These are phyloP conservation scores for Globisporangium ultimum DNA, from an alignment of 352 stramenopile genomes.

Conservation along the genomic window DNA sequence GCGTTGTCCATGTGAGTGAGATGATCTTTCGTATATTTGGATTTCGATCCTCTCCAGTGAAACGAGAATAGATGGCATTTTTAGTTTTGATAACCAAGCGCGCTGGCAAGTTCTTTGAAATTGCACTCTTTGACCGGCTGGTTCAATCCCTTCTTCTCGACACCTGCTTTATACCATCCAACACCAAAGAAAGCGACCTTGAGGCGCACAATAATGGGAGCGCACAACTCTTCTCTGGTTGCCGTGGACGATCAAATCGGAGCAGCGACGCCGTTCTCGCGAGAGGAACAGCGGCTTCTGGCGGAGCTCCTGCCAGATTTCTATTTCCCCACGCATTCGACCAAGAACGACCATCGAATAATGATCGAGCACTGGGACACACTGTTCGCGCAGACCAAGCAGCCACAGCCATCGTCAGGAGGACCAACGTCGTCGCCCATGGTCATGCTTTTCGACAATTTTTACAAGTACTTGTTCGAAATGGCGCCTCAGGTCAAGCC, in stretches of 20 bases:
- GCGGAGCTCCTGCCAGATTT: conserved; percentile 28
- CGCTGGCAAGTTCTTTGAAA: no score
- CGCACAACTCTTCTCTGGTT: conserved; percentile 14
- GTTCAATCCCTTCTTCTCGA: no score
- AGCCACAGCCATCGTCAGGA: neutral
- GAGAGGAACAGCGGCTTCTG: conserved; percentile 17
- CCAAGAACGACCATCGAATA: conserved; percentile 15
- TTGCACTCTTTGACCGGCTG: no score
- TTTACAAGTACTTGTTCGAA: conserved; percentile 39
- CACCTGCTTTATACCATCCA: no score
- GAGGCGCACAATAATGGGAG: neutral
- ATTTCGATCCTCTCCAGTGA: no score
- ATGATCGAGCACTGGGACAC: conserved; percentile 27
- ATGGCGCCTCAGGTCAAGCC: conserved; percentile 30
- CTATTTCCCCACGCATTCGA: conserved; percentile 19
- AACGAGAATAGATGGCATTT: no score
- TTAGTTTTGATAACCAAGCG: no score
- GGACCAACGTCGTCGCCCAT: conserved; percentile 19
- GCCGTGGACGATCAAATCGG: conserved; percentile 15
- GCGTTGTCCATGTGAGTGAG: no score
- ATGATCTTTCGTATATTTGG: no score
- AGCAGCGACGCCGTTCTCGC: conserved; percentile 13
- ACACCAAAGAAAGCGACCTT: no score
- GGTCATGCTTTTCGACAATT: conserved; percentile 36
- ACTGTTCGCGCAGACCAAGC: conserved; percentile 23